phyloP scores from a whole-genome alignment of 2,329 filamentous ascomycete species.

The Fusarium clavum region DNA sequence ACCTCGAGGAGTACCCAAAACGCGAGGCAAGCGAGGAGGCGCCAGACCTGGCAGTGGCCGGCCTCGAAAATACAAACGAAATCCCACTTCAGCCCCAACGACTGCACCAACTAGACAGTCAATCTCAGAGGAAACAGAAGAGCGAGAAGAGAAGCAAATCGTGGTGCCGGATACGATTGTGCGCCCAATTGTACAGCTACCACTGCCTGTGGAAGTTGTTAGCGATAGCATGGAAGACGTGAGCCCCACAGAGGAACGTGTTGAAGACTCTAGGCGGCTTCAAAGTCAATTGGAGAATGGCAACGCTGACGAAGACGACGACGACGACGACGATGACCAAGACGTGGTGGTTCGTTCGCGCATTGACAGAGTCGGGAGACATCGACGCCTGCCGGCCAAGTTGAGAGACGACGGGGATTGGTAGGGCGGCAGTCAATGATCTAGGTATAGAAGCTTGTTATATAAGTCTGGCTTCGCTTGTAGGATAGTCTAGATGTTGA shows the following conservation, averaged over 20 bases:
- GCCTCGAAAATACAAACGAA: slow-evolving; percentile 54
- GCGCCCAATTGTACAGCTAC: slow-evolving; percentile 6
- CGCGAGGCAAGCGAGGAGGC: slow-evolving; percentile 53
- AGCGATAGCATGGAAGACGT: slow-evolving; percentile 46
- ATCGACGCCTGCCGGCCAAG: slow-evolving; percentile 52
- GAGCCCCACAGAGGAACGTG: slow-evolving; percentile 47
- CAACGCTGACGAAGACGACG: slow-evolving; percentile 47
- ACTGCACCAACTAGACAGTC: slow-evolving; percentile 9
- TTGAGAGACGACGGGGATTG: slow-evolving; percentile 50
- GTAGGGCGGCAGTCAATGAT: slow-evolving; percentile 27
- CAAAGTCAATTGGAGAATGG: slow-evolving; percentile 43
- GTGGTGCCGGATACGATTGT: slow-evolving; percentile 28
- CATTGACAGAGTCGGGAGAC: slow-evolving; percentile 45
- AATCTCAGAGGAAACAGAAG: slow-evolving; percentile 19
- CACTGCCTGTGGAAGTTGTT: slow-evolving; percentile 11
- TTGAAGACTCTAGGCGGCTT: slow-evolving; percentile 27
- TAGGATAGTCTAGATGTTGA: slow-evolving; percentile 13
- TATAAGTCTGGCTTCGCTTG: slow-evolving; percentile 2
- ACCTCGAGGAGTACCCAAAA: slow-evolving; percentile 45
- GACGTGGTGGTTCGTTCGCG: slow-evolving; percentile 48
- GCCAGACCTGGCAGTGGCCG: slow-evolving; percentile 55
- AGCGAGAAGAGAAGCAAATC: slow-evolving; percentile 24
- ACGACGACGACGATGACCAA: slow-evolving; percentile 50
- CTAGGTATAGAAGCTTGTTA: slow-evolving; percentile 5
- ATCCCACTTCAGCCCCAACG: slow-evolving; percentile 17